phyloP scores from a whole-genome alignment of 305 asterid species.

The Fraxinus velutina region DNA sequence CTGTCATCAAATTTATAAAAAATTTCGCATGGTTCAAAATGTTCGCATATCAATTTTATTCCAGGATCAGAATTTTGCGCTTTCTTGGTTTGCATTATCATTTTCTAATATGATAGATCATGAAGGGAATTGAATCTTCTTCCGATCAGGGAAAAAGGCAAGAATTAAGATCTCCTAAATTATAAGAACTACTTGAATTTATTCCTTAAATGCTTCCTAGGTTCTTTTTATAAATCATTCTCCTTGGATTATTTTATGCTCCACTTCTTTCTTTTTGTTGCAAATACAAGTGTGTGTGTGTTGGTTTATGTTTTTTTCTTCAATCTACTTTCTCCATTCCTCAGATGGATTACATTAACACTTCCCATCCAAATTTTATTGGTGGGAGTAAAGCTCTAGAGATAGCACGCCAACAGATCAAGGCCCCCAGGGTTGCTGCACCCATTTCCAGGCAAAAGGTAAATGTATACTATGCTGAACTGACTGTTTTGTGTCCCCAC shows the following conservation, averaged over 20 bases:
- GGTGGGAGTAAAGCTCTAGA: slow-evolving; percentile 94
- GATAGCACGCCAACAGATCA: slow-evolving; percentile 68
- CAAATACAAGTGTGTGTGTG: background rate
- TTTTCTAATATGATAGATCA: background rate
- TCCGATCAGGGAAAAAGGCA: background rate
- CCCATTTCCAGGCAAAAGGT: slow-evolving; percentile 63
- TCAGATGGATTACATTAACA: slow-evolving; percentile 91
- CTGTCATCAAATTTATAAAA: background rate
- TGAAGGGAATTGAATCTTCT: background rate
- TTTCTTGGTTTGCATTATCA: background rate
- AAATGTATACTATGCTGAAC: slow-evolving; percentile 11
- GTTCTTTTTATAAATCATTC: background rate
- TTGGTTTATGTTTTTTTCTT: background rate
- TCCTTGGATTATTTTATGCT: background rate
- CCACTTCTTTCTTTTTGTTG: background rate
- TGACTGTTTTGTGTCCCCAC: background rate
- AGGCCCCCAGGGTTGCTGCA: slow-evolving; percentile 51
- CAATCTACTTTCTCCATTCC: slow-evolving; percentile 7
- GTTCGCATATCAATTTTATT: background rate
- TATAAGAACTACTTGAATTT: background rate
- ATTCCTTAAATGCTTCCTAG: background rate
- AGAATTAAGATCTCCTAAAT: background rate
- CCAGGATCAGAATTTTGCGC: background rate
- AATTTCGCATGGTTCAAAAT: background rate
- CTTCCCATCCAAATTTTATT: slow-evolving; percentile 82